Evolutionary conservation across 2,329 filamentous ascomycete species (phyloP).

Genomic region (Coniochaeta sp.): DNA sequence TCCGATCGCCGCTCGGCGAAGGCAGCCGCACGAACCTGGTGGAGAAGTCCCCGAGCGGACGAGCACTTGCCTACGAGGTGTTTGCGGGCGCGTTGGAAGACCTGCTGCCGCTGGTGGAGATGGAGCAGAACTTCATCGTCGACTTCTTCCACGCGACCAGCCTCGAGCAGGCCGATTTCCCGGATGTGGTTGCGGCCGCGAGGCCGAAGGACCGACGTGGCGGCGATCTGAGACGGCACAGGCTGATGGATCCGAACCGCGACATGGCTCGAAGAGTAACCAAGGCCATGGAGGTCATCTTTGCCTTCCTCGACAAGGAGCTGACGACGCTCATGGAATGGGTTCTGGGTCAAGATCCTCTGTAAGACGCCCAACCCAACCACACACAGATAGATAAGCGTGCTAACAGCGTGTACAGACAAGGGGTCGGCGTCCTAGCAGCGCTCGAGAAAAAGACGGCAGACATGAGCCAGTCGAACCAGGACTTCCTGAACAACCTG

Average conservation of each 20-base stretch:
- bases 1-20: constrained; percentile 62
- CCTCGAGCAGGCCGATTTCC: constrained; percentile 72
- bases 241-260: constrained; percentile 82
- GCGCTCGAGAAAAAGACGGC: constrained; percentile 72
- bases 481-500: constrained; percentile 76
- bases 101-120: constrained; percentile 72
- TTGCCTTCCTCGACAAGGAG: constrained; percentile 72
- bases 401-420: constrained; percentile 36
- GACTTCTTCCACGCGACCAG: constrained; percentile 96
- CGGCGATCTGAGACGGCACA: constrained; percentile 64
- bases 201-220: constrained; percentile 62
- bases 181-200: constrained; percentile 64
- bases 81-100: constrained; percentile 78
- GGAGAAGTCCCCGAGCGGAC: constrained; percentile 54
- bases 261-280: constrained; percentile 77
- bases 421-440: constrained; percentile 82
- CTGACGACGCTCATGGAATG: constrained; percentile 76
- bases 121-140: constrained; percentile 96
- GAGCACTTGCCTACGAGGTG: constrained; percentile 69
- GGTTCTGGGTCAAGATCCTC: constrained; percentile 70
- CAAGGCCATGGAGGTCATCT: constrained; percentile 85
- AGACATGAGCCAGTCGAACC: constrained; percentile 81
- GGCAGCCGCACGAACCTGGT: constrained; percentile 40
- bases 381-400: not conserved
- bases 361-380: constrained; percentile 48